Conservation (phyloP, 1,139 yeast genomes). For the Eremothecium coryli region DNA sequence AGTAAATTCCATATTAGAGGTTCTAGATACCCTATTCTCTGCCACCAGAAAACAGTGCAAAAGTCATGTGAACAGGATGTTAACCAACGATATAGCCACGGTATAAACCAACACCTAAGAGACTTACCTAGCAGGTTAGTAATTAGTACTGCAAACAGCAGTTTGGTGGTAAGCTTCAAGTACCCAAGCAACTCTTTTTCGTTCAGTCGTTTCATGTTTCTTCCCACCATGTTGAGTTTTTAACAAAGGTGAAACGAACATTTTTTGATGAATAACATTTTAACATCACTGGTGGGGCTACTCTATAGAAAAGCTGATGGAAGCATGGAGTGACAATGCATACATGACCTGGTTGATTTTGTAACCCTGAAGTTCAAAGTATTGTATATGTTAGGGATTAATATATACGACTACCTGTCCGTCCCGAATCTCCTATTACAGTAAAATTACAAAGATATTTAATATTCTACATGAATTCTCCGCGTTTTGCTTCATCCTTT, state of each 20-base stretch:
- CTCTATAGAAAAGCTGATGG: no score
- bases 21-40: conserved; percentile 16
- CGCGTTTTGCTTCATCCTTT: conserved; percentile 33
- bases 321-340: no score
- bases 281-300: no score
- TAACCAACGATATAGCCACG: conserved; percentile 12
- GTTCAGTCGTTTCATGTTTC: not conserved
- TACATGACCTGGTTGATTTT: no score
- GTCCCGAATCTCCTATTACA: not conserved
- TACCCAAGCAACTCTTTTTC: conserved; percentile 1
- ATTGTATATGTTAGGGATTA: no score
- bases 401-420: no score
- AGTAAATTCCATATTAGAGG: conserved; percentile 19
- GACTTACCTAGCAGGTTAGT: conserved; percentile 12
- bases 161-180: conserved; percentile 2
- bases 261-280: no score
- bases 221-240: no score
- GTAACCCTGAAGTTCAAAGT: no score
- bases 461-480: conserved; percentile 23
- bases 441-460: not conserved
- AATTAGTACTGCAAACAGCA: conserved; percentile 6
- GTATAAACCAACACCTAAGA: conserved; percentile 7
- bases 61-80: conserved; percentile 13
- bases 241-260: no score
- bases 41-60: conserved; percentile 23